Base-by-base conservation (phyloP, 2,329 filamentous ascomycete species). In the Pezicula neosporulosa region DNA sequence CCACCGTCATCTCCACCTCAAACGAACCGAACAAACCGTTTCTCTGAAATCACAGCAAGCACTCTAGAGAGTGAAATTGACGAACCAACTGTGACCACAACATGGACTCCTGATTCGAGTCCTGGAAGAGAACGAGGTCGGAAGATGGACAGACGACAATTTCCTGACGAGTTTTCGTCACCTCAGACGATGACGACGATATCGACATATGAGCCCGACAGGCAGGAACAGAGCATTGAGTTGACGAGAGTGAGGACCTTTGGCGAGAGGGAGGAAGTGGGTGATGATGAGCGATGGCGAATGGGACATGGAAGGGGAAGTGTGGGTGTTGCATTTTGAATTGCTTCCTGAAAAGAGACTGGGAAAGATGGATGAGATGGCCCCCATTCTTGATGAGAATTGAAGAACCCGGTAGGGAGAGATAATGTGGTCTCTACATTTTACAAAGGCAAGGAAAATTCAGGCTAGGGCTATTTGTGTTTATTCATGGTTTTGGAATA, bases 321-420 rank as follows among this genome's bases (percentile, higher is more conserved):
- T 53, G 75, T 78, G 18, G 75, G 75, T 7, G 70, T 78, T 55
- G 75, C 76, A 3, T 74, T 77, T 61, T 76, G 55, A 70, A 6
- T 24, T 24, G 24, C 24, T 24, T 24, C 7, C 7, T 4, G 24
- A 24, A 24, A 24, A 24, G 24, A 24, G 24, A 24, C 24, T 24
- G 7, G 24, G 24, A 24, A 6, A 24, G 24, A 24, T 24, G 24
- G 24, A 24, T 6, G 24, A 24, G 6, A 6, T 24, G 24, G 24
- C 5, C 24, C 24, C 24, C 24, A 4, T 6, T 24, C 24, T 6
- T 24, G 24, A 24, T 6, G 24, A 24, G 24, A 24, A 24, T 24
- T 24, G 7, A 24, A 24, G 24, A 24, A 24, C 24, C 6, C 24
- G 24, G 24, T 24, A 24, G 24, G 7, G 24, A 24, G 24, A 24